Evolutionary conservation across 441 rosid genomes (phyloP).

Genomic region (Biscutella auriculata): DNA sequence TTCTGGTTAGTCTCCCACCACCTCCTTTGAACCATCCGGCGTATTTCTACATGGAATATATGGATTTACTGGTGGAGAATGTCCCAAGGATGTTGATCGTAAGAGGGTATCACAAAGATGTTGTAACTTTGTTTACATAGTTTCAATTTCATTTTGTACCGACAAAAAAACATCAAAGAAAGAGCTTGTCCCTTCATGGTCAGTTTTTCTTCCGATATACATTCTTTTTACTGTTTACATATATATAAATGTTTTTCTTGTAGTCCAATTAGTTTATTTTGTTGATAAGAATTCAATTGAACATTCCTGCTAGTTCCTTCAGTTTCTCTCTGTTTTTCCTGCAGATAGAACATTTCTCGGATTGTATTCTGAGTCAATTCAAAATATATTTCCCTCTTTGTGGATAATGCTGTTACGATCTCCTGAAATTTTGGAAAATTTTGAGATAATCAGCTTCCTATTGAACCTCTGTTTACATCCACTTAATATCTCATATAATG

Average conservation of each 20-base stretch:
- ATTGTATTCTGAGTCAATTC: constrained; percentile 7
- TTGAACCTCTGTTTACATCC: neutral
- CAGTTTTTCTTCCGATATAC: neutral
- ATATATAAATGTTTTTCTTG: neutral
- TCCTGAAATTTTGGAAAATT: constrained; percentile 6
- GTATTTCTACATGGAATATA: constrained; percentile 95
- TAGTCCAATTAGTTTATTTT: constrained; percentile 15
- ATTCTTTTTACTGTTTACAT: constrained; percentile 6
- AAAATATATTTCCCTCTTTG: constrained; percentile 1
- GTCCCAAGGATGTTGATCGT: constrained; percentile 88
- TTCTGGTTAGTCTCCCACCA: constrained; percentile 88
- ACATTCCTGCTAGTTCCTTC: neutral
- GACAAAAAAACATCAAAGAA: constrained; percentile 4
- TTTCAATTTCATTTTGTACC: constrained; percentile 7
- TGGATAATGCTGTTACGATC: neutral
- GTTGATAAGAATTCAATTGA: neutral
- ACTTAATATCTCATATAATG: neutral
- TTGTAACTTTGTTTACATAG: constrained; percentile 90
- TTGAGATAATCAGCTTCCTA: constrained; percentile 5
- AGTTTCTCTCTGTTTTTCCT: neutral
- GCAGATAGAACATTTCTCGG: constrained; percentile 11
- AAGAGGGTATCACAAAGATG: constrained; percentile 95
- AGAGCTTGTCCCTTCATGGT: constrained; percentile 8
- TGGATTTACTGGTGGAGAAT: constrained; percentile 94
- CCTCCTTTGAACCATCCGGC: constrained; percentile 82